Evolutionary conservation across 2,329 filamentous ascomycete genomes (phyloP).

Genomic region (Talaromyces amestolkiae): DNA sequence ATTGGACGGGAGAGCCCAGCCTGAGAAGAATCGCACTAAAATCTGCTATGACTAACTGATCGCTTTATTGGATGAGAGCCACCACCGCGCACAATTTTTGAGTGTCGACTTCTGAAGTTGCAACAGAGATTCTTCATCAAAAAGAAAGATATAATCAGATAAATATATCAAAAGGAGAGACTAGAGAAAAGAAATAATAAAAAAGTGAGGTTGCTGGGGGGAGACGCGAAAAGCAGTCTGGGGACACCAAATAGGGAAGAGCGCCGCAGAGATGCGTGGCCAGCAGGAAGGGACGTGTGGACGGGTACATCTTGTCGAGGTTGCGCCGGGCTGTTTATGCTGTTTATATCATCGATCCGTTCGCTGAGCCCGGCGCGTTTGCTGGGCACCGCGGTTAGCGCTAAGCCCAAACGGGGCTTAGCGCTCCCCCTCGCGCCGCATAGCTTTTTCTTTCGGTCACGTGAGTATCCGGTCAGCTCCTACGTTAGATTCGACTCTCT

Average conservation of each 20-base stretch:
- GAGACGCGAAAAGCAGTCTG: constrained; percentile 1
- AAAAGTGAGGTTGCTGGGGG: not conserved
- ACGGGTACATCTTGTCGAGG: constrained; percentile 41
- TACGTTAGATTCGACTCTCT: not conserved
- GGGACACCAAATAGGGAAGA: constrained; percentile 11
- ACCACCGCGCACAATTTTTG: constrained; percentile 5
- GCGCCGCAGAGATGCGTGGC: constrained; percentile 14
- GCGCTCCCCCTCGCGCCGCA: constrained; percentile 26
- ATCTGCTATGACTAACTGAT: constrained; percentile 8
- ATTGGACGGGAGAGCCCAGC: constrained; percentile 2
- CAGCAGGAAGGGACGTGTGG: constrained; percentile 35
- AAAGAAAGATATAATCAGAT: not conserved
- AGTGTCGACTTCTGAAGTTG: not conserved
- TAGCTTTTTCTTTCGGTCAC: constrained; percentile 32
- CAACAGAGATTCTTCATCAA: not conserved
- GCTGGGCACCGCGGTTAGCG: constrained; percentile 31
- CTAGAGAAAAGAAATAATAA: not conserved
- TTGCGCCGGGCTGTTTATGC: constrained; percentile 45
- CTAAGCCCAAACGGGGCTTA: constrained; percentile 32
- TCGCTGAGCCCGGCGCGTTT: constrained; percentile 37
- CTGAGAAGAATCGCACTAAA: constrained; percentile 10
- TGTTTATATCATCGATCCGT: constrained; percentile 46
- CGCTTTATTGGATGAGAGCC: constrained; percentile 11
- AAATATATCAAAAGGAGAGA: not conserved
- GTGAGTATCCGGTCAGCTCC: not conserved